Base-by-base conservation (phyloP, 768 basidiomycete species). In the Rhodotorula toruloides region DNA sequence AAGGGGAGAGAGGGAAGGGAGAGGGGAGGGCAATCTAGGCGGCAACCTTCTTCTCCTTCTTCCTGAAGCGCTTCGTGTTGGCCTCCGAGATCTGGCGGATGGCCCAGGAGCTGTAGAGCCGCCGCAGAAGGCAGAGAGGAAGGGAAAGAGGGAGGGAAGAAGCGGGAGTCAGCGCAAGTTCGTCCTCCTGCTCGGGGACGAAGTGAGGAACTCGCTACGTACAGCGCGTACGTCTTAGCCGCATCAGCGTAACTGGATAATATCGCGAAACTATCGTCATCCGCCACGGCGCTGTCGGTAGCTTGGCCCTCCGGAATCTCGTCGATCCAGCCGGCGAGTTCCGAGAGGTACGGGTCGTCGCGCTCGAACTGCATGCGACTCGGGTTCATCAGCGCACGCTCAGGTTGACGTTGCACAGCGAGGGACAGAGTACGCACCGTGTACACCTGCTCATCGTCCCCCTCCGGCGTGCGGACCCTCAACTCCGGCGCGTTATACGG, bases 401-500 rank as follows among this genome's bases (percentile, higher is more conserved):
- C 58, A 46, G 40, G 36, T 4, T 47, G 14, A 32, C 65, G 10
- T 21, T 31, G 49, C n/a, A 25, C 10, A 36, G 12, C 14, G 19
- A 31, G 63, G n/a, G 4, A 42, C n/a, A 14, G 43, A 44, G 44
- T 29, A 70, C 73, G 44, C 42, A 71, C 72, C 39, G 54, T 68
- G 66, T 65, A 60, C 14, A 67, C 58, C 52, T 75, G 70, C 61
- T 70, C 72, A 37, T 69, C 67, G 59, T 75, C 74, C 27, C 63
- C 65, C 47, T 65, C 65, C 16, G 74, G 74, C 21, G 65, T 62
- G 21, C 94, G 89, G 70, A 97, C 82, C 76, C 87, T 87, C 40
- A 98, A 85, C 11, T 88, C 82, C 11, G 94, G 94, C 73, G 87
- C 85, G 61, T 93, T 90, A 79, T 98, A 98, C 25, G 94, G 93